Evolutionary conservation across 768 basidiomycete species (phyloP), one percentile per base, ranked within the genome.

Genomic region (Lactifluus volemus): DNA sequence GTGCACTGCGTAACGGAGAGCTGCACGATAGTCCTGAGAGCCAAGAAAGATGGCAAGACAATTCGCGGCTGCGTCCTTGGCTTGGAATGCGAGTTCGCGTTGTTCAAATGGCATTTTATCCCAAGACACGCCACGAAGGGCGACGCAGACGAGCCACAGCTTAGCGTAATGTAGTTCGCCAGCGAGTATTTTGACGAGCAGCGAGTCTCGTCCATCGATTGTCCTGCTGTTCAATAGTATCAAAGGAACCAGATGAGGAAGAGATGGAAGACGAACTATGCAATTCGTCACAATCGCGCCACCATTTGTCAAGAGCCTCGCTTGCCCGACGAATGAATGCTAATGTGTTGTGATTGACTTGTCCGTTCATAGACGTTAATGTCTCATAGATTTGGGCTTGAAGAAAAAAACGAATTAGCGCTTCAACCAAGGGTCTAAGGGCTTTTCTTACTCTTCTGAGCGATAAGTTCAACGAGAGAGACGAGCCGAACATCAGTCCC

Each of bases 81-180:
- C 94, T 68, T 95, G 90, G 77, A 96, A 95, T 3, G 93, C 93
- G 49, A 96, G 79, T 71, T 96, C 94, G 42, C 92, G 85, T 70
- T 96, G 94, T 72, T 97, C 94, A 62, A 89, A 92, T 4, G 92
- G 85, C 87, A 97, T 92, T 73, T 93, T 94, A 69, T 97, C 93
- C 94, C 93, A 98, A 5, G 89, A 84, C 29, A 88, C 89, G 17
- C 94, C 94, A 61, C 94, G 83, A 49, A 98, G 76, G 12, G 92
- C 92, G 25, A 96, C 87, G 70, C 94, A 97, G 21, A 94, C 88
- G 36, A 96, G 82, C 94, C 94, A 97, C 5, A 98, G 78, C 71
- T 96, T 95, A 32, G 94, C 90, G 70, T 96, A 94, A 69, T 94
- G 86, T 53, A 96, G 77, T 70, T 97, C 94, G 5, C 88, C 89